phyloP scores from a whole-genome alignment of 2,329 filamentous ascomycete genomes.

The Trichoderma simmonsii region DNA sequence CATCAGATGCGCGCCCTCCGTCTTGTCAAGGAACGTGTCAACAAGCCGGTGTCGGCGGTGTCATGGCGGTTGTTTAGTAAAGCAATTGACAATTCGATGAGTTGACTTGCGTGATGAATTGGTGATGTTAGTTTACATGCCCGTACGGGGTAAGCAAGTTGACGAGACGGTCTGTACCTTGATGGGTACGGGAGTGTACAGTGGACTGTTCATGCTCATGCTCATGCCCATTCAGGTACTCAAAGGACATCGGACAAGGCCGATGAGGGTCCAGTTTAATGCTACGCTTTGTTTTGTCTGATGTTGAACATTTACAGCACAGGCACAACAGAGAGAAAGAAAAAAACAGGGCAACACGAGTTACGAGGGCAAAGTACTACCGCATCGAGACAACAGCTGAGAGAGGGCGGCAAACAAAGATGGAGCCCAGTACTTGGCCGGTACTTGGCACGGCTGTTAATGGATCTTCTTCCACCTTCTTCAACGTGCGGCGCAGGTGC shows the following conservation, averaged over 20 bases:
- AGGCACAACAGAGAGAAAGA: background rate
- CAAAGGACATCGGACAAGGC: constrained; percentile 1
- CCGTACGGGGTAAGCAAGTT: background rate
- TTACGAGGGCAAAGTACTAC: background rate
- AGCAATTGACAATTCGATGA: background rate
- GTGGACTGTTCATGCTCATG: background rate
- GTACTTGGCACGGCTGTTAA: background rate
- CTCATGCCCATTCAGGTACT: background rate
- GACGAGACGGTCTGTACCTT: background rate
- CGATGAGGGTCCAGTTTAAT: constrained; percentile 7
- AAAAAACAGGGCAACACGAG: background rate
- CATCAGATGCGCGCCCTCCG: background rate
- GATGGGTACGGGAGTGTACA: background rate
- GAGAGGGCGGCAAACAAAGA: background rate
- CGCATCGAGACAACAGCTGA: background rate
- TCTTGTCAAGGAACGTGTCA: constrained; percentile 1
- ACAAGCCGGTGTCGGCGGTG: background rate
- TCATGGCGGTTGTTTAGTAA: background rate
- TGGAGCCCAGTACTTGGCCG: background rate
- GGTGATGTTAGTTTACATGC: background rate
- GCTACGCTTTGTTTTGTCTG: background rate
- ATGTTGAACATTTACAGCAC: background rate
- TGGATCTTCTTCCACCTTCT: background rate
- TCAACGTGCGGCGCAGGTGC: background rate
- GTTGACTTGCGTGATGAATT: background rate